Conservation (phyloP, 176 grass and related monocot species). For the Ensete ventricosum region DNA sequence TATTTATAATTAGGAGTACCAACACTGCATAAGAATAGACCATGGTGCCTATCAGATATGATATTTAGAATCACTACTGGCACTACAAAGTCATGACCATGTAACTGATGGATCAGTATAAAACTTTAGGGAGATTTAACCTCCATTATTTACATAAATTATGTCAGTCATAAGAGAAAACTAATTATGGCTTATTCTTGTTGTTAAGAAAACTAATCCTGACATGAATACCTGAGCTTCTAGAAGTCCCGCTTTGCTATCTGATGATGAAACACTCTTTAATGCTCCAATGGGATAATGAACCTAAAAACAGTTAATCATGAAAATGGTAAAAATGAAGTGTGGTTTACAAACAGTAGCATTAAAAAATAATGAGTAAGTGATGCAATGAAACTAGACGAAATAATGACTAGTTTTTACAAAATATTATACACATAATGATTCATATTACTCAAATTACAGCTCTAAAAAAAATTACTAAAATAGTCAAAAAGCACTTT, state of each 20-base stretch:
- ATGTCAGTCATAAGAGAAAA: background rate
- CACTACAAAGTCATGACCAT: background rate
- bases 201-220: background rate
- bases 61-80: background rate
- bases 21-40: background rate
- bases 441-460: too few relatives aligned
- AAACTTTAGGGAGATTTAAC: background rate
- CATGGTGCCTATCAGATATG: background rate
- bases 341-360: background rate
- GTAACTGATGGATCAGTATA: background rate
- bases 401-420: background rate
- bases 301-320: constrained; percentile 40
- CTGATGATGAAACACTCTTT: constrained; percentile 39
- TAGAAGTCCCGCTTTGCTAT: constrained; percentile 52
- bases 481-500: constrained; percentile 11
- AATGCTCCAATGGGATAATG: constrained; percentile 91
- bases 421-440: background rate
- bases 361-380: background rate
- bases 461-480: background rate
- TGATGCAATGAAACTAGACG: background rate
- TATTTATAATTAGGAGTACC: background rate
- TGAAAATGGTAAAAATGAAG: constrained; percentile 2
- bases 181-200: background rate
- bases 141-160: background rate
- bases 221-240: constrained; percentile 67